Evolutionary conservation across 1,139 yeast species (phyloP).

Genomic region (Suhomyces ambrosiae): DNA sequence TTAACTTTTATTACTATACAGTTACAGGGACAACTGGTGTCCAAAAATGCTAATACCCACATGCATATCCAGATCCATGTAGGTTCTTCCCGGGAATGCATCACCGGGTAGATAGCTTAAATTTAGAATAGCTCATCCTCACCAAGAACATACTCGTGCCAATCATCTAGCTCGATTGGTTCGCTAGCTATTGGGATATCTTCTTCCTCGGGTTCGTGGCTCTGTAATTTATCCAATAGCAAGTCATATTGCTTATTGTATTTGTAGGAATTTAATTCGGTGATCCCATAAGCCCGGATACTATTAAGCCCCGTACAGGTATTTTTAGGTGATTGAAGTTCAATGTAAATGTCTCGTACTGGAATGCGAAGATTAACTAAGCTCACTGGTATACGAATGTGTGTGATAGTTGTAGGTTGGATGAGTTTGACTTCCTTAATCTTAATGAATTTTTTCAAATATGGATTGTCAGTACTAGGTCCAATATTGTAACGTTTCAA

Average conservation of each 20-base stretch:
- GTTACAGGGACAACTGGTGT: not conserved
- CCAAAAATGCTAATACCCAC: not conserved
- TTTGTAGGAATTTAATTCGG: slow-evolving; percentile 33
- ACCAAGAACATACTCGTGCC: slow-evolving; percentile 9
- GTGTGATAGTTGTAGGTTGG: slow-evolving; percentile 23
- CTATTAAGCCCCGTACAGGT: slow-evolving; percentile 29
- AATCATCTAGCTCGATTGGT: slow-evolving; percentile 2
- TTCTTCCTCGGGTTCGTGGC: slow-evolving; percentile 14
- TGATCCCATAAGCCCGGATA: slow-evolving; percentile 43
- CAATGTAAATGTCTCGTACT: slow-evolving; percentile 39
- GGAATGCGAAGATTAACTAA: slow-evolving; percentile 38
- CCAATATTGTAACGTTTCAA: slow-evolving; percentile 21
- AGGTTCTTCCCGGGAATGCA: not conserved
- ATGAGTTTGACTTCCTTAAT: slow-evolving; percentile 27
- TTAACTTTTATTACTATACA: not conserved
- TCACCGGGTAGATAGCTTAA: not conserved
- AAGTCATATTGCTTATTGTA: slow-evolving; percentile 29
- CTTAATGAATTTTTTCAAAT: slow-evolving; percentile 36
- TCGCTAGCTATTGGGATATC: slow-evolving; percentile 1
- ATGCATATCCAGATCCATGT: not conserved
- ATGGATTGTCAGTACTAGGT: slow-evolving; percentile 21
- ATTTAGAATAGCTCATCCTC: slow-evolving; percentile 8
- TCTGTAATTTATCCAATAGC: slow-evolving; percentile 8
- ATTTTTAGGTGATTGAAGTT: slow-evolving; percentile 25
- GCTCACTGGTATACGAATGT: slow-evolving; percentile 38